Percentiles rank a stretch among this genome's conserved stretches.
These are phyloP conservation scores for Albizia julibrissin DNA, from an alignment of 306 rosid species.

Conservation along the genomic window DNA sequence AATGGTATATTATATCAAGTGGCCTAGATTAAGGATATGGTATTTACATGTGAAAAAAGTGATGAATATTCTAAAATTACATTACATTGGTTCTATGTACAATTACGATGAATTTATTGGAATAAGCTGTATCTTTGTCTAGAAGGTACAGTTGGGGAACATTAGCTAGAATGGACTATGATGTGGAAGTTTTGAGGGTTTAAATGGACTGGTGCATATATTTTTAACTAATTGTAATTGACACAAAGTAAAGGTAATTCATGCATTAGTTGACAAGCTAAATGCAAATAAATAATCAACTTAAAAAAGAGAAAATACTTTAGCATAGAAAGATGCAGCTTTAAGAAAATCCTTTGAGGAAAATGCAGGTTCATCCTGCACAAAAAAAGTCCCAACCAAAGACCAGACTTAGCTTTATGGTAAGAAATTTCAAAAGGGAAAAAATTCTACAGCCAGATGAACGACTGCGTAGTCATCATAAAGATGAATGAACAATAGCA, in stretches of 20 bases:
- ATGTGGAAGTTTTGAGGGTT: constrained; percentile 23
- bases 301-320: constrained; percentile 49
- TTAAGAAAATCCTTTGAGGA: constrained; percentile 80
- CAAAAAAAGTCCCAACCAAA: constrained; percentile 40
- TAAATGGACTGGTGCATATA: background rate
- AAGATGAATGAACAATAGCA: constrained; percentile 50
- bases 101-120: constrained; percentile 10
- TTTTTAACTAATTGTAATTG: background rate
- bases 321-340: constrained; percentile 95
- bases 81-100: background rate
- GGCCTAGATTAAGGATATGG: background rate
- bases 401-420: constrained; percentile 17
- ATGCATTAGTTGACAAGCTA: background rate
- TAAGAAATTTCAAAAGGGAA: background rate
- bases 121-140: background rate
- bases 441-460: background rate
- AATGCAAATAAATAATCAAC: constrained; percentile 36
- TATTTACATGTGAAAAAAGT: background rate
- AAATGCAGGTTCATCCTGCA: constrained; percentile 97
- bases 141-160: background rate
- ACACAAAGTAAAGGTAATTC: constrained; percentile 9
- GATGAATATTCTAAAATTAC: background rate
- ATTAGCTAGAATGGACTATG: background rate
- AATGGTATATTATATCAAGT: constrained; percentile 14
- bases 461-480: constrained; percentile 1